These are phyloP conservation scores for Erythrobasidium yunnanense DNA, from an alignment of 768 basidiomycete species.

Conservation along the genomic window DNA sequence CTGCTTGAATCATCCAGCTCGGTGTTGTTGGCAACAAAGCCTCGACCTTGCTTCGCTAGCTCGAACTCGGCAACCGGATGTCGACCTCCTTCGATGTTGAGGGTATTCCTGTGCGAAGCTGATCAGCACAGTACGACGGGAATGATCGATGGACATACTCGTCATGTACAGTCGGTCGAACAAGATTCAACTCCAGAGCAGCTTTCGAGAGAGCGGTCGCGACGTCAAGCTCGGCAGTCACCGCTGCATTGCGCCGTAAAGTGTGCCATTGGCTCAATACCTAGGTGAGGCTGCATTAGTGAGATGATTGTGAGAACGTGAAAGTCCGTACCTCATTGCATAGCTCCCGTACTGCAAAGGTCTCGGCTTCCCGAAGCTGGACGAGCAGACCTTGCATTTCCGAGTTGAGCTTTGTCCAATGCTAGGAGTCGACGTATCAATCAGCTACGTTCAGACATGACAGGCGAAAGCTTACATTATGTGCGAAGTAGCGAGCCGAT, in stretches of 20 bases:
- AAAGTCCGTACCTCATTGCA: slow-evolving; percentile 1
- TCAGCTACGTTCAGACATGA: not conserved
- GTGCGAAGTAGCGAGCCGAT: slow-evolving; percentile 1
- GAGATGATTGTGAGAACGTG: not conserved
- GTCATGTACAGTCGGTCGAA: not conserved
- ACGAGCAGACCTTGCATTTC: slow-evolving; percentile 24
- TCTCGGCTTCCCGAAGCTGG: slow-evolving; percentile 16
- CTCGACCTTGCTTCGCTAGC: not conserved
- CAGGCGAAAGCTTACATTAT: not conserved
- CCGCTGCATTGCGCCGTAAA: not conserved
- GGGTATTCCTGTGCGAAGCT: not conserved
- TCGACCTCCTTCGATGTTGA: not conserved
- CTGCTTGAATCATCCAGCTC: not conserved
- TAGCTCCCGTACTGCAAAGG: slow-evolving; percentile 9
- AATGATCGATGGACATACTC: not conserved
- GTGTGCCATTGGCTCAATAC: slow-evolving; percentile 2
- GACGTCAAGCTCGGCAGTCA: slow-evolving; percentile 23
- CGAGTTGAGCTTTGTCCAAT: slow-evolving; percentile 19
- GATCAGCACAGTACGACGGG: not conserved
- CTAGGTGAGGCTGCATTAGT: not conserved
- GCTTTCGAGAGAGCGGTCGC: slow-evolving; percentile 7
- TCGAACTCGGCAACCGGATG: slow-evolving; percentile 26
- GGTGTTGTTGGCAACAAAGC: slow-evolving; percentile 1
- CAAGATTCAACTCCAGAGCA: not conserved
- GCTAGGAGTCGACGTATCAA: not conserved